Conservation (phyloP, 306 rosid species). For the Begonia fuchsioides region DNA sequence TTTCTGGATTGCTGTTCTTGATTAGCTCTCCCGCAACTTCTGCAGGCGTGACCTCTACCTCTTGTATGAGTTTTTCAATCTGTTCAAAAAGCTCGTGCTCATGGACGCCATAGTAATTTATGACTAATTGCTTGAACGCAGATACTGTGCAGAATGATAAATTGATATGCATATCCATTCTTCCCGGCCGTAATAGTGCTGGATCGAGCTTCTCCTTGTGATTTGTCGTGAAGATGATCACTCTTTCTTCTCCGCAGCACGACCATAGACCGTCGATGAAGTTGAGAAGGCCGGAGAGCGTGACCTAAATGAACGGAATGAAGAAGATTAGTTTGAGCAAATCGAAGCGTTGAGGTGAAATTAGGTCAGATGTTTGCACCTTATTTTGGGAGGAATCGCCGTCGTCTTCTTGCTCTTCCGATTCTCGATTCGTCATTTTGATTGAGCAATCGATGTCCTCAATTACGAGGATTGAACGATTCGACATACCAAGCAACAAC, state of each 20-base stretch:
- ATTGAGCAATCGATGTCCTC: constrained; percentile 60
- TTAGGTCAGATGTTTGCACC: too few relatives aligned
- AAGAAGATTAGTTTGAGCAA: too few relatives aligned
- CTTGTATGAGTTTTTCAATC: constrained; percentile 5
- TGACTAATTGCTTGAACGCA: constrained; percentile 19
- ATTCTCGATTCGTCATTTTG: constrained; percentile 28
- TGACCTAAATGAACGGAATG: constrained; percentile 9
- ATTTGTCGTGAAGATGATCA: constrained; percentile 23
- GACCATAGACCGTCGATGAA: constrained; percentile 27
- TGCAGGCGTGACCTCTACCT: constrained; percentile 21
- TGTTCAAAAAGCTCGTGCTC: constrained; percentile 19
- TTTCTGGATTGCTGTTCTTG: constrained; percentile 10
- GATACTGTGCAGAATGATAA: constrained; percentile 19
- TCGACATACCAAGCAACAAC: constrained; percentile 30
- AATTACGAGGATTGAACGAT: constrained; percentile 47
- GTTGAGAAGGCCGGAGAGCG: constrained; percentile 18
- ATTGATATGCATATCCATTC: constrained; percentile 24
- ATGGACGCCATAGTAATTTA: constrained; percentile 12
- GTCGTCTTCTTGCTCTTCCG: neutral
- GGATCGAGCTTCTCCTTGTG: constrained; percentile 19
- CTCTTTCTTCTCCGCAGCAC: constrained; percentile 21
- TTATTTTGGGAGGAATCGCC: too few relatives aligned
- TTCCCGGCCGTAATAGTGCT: constrained; percentile 22
- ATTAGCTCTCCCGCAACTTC: constrained; percentile 24
- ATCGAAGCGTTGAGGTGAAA: too few relatives aligned